These are phyloP conservation scores for Apiospora koreana DNA, from an alignment of 2,329 filamentous ascomycete species.

Conservation along the genomic window DNA sequence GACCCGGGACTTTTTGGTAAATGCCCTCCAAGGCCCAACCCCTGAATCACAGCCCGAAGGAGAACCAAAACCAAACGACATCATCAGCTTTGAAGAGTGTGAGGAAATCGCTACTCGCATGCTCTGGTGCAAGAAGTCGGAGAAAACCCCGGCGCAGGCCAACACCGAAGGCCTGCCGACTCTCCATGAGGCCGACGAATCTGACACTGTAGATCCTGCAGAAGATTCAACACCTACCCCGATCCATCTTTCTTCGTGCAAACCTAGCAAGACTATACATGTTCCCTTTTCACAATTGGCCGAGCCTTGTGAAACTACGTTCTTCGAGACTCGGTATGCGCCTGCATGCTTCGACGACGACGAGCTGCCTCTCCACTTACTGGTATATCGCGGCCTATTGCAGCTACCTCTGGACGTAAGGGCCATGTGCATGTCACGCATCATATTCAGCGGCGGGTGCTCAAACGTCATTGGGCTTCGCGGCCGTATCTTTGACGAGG, in stretches of 20 bases:
- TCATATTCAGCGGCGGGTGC: constrained; percentile 83
- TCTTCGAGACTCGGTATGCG: constrained; percentile 63
- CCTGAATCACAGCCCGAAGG: constrained; percentile 27
- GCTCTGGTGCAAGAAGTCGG: constrained; percentile 69
- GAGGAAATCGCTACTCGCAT: constrained; percentile 77
- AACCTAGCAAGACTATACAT: constrained; percentile 55
- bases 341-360: constrained; percentile 76
- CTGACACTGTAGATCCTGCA: constrained; percentile 29
- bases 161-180: constrained; percentile 45
- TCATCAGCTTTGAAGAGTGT: constrained; percentile 73
- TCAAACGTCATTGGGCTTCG: constrained; percentile 79
- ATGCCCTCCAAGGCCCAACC: constrained; percentile 37
- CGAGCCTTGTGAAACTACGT: constrained; percentile 71
- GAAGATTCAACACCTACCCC: constrained; percentile 39
- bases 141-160: constrained; percentile 27
- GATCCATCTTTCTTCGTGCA: constrained; percentile 49
- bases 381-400: constrained; percentile 77
- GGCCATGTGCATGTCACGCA: constrained; percentile 82
- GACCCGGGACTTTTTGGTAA: constrained; percentile 64
- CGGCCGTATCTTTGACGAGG: constrained; percentile 72
- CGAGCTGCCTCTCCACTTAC: constrained; percentile 74
- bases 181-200: constrained; percentile 57
- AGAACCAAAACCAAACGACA: constrained; percentile 24
- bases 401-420: constrained; percentile 80
- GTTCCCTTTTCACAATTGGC: constrained; percentile 72